Evolutionary conservation across 192 early-diverging fungal genomes (phyloP), one percentile per base, ranked within the genome.

Genomic region (Powellomyces hirtus): DNA sequence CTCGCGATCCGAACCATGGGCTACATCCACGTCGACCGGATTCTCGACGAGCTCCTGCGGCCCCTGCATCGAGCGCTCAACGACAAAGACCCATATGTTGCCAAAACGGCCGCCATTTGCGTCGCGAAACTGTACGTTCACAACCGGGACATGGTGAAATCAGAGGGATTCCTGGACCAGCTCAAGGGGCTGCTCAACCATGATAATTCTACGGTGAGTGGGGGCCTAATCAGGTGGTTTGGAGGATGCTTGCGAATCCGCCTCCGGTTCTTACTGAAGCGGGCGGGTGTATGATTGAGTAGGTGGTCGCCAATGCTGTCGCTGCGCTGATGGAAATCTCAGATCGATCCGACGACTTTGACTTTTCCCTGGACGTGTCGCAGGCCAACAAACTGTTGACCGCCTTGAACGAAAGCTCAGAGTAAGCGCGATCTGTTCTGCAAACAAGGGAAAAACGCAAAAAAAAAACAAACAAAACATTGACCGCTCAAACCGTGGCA

Each of bases 1-100:
- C 80, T 97, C 63, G 92, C 97, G 11, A 96, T 99, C 56, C 85
- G 97, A 44, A 99, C 95, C 11, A 97, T 99, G 94, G 91, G 95
- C 2, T 97, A 96, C 71, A 89, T 99, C 65, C 89, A 92, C 59
- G 93, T 95, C 0, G 94, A 98, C 31, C 91, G 91, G 57, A 91
- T 97, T 46, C 81, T 95, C 29, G 87, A 92, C 50, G 86, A 87
- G 33, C 80, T 99, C 66, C 80, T 89, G 66, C 92, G 92, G 64
- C 94, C 96, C 13, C 80, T 99, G 62, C 85, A 89, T 34, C 88
- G 86, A 38, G 89, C 86, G 60, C 79, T 95, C 62, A 75, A 81
- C 34, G 97, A 98, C 75, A 77, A 85, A 58, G 95, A 97, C 77
- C 97, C 96, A 6, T 99, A 98, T 75, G 97, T 99, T 35, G 84